Conservation (phyloP, 2,329 filamentous ascomycete species). For the Colletotrichum lindemuthianum region DNA sequence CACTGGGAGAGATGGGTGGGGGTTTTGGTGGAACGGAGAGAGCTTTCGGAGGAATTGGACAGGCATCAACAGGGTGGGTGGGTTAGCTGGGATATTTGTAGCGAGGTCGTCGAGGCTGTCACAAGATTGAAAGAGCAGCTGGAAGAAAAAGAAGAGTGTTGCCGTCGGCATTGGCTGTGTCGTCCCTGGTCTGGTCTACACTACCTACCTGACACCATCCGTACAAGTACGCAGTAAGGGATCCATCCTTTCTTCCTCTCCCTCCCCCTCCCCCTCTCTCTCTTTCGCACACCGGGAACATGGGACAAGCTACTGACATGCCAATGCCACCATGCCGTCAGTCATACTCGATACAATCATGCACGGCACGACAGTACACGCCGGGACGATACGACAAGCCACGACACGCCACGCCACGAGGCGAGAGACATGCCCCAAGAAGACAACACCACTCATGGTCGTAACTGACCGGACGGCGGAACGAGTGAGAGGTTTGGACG, state of each 20-base stretch:
- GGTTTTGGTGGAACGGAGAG: no score
- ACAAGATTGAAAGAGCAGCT: conserved; percentile 25
- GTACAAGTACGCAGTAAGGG: not conserved
- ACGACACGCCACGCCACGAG: not conserved
- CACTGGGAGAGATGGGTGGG: no score
- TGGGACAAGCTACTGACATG: conserved; percentile 15
- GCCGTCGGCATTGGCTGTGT: conserved; percentile 29
- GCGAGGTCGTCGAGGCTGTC: conserved; percentile 26
- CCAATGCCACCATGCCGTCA: no score
- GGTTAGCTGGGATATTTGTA: conserved; percentile 32
- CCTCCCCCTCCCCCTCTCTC: no score
- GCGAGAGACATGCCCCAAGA: not conserved
- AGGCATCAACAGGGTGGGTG: not conserved
- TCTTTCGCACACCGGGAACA: not conserved
- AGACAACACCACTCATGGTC: not conserved
- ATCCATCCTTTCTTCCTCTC: conserved; percentile 4
- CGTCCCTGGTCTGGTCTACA: conserved; percentile 23
- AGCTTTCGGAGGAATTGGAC: no score
- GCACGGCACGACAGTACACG: conserved; percentile 23
- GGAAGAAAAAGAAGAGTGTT: conserved; percentile 18
- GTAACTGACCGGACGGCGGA: conserved; percentile 10
- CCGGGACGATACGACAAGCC: conserved; percentile 12
- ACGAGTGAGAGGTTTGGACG: not conserved
- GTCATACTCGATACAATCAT: conserved; percentile 17
- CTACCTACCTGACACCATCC: no score